A percentile compares a stretch with the other conserved stretches of the same genome.
Evolutionary conservation across 75 land plant species (phyloP).

Genomic region (Pinus taeda): DNA sequence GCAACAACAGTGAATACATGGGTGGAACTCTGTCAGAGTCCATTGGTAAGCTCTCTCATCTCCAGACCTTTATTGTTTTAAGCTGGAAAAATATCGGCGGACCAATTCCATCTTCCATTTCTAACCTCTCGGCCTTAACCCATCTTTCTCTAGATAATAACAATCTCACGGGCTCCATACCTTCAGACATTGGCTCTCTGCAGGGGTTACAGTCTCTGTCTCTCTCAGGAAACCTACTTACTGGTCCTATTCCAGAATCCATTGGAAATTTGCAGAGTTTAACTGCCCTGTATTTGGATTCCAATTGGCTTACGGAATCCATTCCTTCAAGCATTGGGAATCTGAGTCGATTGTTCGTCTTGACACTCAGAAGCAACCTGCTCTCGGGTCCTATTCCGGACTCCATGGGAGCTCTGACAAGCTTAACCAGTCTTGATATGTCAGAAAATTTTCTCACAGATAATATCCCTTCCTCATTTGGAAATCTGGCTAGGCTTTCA

Average conservation of each 20-base stretch:
- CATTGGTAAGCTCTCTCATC: conserved; percentile 13
- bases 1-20: not conserved
- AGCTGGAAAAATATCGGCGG: conserved; percentile 1
- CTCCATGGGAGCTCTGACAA: not conserved
- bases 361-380: not conserved
- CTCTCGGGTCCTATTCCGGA: not conserved
- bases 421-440: not conserved
- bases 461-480: conserved; percentile 10
- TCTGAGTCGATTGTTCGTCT: not conserved
- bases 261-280: not conserved
- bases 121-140: conserved; percentile 5
- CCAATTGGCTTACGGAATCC: not conserved
- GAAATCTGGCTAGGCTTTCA: not conserved
- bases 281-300: not conserved
- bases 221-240: not conserved
- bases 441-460: conserved; percentile 24
- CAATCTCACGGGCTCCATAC: conserved; percentile 9
- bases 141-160: conserved; percentile 5
- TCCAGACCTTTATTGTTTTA: conserved; percentile 9
- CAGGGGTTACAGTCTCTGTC: not conserved
- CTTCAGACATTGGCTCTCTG: not conserved
- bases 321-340: not conserved
- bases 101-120: conserved; percentile 5
- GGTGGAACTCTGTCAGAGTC: conserved; percentile 11
- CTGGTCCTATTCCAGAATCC: not conserved